Base-by-base conservation (phyloP, 106 monocot genomes). In the Platanthera zijinensis region DNA sequence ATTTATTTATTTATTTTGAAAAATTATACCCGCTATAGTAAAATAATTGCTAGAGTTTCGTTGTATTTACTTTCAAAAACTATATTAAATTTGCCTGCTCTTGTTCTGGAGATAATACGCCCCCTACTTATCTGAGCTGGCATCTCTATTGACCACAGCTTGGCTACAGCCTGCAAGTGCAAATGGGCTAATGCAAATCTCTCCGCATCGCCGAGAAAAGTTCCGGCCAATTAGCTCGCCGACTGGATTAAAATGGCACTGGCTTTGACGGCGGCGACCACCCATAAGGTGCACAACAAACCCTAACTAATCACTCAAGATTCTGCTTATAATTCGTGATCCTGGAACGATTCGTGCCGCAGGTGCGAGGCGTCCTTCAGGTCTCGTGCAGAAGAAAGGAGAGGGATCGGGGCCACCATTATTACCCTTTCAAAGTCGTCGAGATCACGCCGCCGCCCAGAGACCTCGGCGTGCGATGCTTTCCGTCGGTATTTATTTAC, bases 371-470 rank as follows among this genome's bases (percentile, higher is more conserved):
- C 67, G 11, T 25, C 3, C 56, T 67, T 67, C 75, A 57, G 75
- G 69, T 84, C 22, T 51, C 14, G 15, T 89, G 87, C 82, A 85
- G 87, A 75, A 90, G 81, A 82, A 90, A 77, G 69, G 86, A 86
- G 19, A 76, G 52, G 54, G 80, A 89, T 32, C 72, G 78, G 39
- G 81, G 84, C 46, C 71, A 83, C 39, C 83, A 90, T 63, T 67
- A 77, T n/a, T 57, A 85, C 62, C 85, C 90, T 25, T 90, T 78
- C 57, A 82, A 84, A 67, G 90, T 90, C 30, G 83, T 90, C 48
- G 87, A 90, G 52, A 81, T 90, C 51, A 90, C 90, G 2, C 90
- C 90, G 2, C 90, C 90, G 4, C 84, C 90, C 2, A 76, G 76
- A 50, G 75, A 72, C 76, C 87, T 90, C 51, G 90, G 90, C 51